These are phyloP conservation scores for Colletotrichum sp. DNA, from an alignment of 2,329 filamentous ascomycete species.

Conservation along the genomic window DNA sequence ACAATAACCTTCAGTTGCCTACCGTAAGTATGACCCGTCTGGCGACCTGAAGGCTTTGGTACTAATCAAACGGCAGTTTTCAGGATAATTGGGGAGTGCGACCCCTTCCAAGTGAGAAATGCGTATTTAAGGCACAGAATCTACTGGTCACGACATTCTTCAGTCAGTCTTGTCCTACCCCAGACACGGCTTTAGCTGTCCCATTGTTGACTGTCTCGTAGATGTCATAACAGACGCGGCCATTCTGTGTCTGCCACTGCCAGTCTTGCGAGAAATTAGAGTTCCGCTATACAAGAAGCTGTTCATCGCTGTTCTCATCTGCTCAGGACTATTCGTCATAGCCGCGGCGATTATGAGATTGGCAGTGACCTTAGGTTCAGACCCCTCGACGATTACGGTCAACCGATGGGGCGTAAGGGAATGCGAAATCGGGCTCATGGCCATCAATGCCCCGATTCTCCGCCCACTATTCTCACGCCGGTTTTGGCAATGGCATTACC, in stretches of 20 bases:
- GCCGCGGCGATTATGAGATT: constrained; percentile 6
- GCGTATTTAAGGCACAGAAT: constrained; percentile 25
- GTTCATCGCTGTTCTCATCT: constrained; percentile 1
- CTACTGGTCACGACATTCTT: constrained; percentile 24
- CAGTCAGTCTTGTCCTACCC: background rate
- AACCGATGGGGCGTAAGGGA: constrained; percentile 10
- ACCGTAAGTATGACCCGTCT: background rate
- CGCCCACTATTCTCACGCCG: background rate
- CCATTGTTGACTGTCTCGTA: background rate
- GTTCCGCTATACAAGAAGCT: constrained; percentile 3
- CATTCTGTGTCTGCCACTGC: background rate
- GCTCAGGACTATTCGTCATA: constrained; percentile 6
- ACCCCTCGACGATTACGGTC: background rate
- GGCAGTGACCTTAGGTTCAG: constrained; percentile 7
- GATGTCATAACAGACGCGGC: constrained; percentile 6
- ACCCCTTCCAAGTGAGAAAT: constrained; percentile 14
- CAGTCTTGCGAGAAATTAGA: background rate
- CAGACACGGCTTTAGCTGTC: background rate
- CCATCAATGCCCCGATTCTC: constrained; percentile 1
- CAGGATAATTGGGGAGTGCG: constrained; percentile 8
- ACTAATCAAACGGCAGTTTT: background rate
- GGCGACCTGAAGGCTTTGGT: background rate
- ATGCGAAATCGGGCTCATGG: constrained; percentile 5
- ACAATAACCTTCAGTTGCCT: constrained; percentile 6
- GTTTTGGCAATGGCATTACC: constrained; percentile 16